Base-by-base conservation (phyloP, 192 early-diverging fungal genomes). In the Coemansia sp. region DNA sequence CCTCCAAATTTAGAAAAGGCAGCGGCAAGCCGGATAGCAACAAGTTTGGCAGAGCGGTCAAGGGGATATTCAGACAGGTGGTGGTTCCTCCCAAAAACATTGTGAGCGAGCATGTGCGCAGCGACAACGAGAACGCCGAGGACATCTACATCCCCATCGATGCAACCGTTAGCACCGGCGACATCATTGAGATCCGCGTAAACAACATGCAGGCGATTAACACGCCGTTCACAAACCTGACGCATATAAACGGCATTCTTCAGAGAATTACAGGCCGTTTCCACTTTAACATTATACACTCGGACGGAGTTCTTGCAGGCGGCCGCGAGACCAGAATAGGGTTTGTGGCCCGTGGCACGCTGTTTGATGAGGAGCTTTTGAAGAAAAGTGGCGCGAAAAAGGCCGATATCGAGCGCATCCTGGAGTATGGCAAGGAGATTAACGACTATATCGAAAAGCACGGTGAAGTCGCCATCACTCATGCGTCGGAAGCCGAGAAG, bases 201-300 rank as follows among this genome's bases (percentile, higher is more conserved):
- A 22, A 52, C 3, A 42, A 4, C 13, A 34, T 29, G 11, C 34
- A 20, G 27, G 11, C 55, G 11, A 1, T 23, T 24, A 7, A 36
- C 19, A 53, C 45, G 47, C 50, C 22, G 48, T 68, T 56, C 32
- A 39, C 14, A 14, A 27, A 46, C 6, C 4, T 13, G 0, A 22
- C 61, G n/a, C 10, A 27, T 4, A 7, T 68, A 6, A 46, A 55
- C 20, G 68, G 61, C 24, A 55, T 81, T n/a, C 16, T 74, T 19
- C 65, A 75, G 30, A 71, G 67, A 60, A 64, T 69, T 23, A 64
- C 69, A 0, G 78, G 78, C 19, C 68, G 78, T 14, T 81, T 81
- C 56, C 78, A 71, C 32, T 72, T 75, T 39, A 68, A 61, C 42
- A 23, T 57, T 4, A 32, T 75, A 4, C 20, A 4, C 6, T 6